A percentile compares a stretch with the other conserved stretches of the same genome.
Conservation (phyloP, 345 rosid genomes). For the Limnanthes douglasii region DNA sequence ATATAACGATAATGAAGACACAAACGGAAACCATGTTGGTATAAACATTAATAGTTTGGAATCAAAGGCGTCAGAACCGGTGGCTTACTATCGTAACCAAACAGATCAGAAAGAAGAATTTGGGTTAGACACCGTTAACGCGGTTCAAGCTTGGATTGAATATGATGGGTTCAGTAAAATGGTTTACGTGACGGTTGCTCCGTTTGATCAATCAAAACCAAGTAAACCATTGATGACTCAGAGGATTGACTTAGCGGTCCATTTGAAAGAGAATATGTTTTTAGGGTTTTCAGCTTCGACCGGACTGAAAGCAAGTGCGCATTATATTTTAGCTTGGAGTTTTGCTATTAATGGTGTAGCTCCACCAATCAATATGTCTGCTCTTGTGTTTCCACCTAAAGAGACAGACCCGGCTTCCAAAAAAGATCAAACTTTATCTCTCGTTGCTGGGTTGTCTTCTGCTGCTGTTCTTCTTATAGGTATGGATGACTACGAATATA, state of each 20-base stretch:
- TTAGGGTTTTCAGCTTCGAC: conserved; percentile 78
- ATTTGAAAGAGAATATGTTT: conserved; percentile 22
- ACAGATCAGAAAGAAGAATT: conserved; percentile 2
- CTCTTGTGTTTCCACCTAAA: conserved; percentile 23
- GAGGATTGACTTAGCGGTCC: conserved; percentile 4
- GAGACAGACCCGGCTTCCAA: conserved; percentile 10
- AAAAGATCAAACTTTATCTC: conserved; percentile 11
- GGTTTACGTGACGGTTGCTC: conserved; percentile 31
- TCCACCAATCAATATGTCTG: conserved; percentile 21
- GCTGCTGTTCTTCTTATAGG: conserved; percentile 5
- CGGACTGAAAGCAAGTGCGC: conserved; percentile 38
- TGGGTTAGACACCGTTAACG: conserved; percentile 22
- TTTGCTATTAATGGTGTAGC: conserved; percentile 27
- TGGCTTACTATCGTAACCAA: conserved; percentile 8
- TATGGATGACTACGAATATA: no score
- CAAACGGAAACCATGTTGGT: conserved; percentile 36
- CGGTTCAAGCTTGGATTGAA: conserved; percentile 44
- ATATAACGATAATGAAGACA: conserved; percentile 1
- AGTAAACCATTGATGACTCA: conserved; percentile 18
- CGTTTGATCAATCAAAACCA: conserved; percentile 19
- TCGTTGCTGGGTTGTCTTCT: conserved; percentile 8
- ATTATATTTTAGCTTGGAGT: conserved; percentile 75
- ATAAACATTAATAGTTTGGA: conserved; percentile 34
- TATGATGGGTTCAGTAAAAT: conserved; percentile 24
- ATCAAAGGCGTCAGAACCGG: conserved; percentile 6